Conservation (phyloP, 176 grass and related monocot species). For the Urochloa ruziziensis region DNA sequence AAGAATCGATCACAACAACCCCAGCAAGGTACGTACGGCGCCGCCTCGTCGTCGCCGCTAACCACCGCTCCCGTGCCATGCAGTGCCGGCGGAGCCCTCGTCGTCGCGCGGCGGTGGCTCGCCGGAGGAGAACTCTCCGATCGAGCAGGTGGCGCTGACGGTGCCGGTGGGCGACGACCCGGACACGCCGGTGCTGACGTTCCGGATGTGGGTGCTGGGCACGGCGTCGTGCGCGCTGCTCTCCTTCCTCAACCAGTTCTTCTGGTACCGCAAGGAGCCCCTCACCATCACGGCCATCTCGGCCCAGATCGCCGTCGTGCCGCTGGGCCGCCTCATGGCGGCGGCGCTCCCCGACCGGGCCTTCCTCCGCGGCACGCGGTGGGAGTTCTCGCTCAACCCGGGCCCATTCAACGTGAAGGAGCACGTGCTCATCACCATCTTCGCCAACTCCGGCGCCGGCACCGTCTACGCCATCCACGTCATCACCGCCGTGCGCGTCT, state of each 20-base stretch:
- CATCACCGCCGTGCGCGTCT: slow-evolving; percentile 81
- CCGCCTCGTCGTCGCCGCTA: too few species aligned
- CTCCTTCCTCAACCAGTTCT: slow-evolving; percentile 94
- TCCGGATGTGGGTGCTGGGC: slow-evolving; percentile 95
- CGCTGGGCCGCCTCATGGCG: slow-evolving; percentile 78
- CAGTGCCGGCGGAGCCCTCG: slow-evolving; percentile 9
- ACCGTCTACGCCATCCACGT: slow-evolving; percentile 91
- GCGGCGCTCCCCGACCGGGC: slow-evolving; percentile 13
- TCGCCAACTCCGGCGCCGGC: slow-evolving; percentile 90
- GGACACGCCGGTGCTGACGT: slow-evolving; percentile 63
- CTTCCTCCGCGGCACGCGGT: slow-evolving; percentile 50
- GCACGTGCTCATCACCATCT: slow-evolving; percentile 96
- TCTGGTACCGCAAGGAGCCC: slow-evolving; percentile 97
- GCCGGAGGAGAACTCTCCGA: slow-evolving; percentile 71
- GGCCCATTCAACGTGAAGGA: slow-evolving; percentile 92
- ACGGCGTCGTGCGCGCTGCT: slow-evolving; percentile 71
- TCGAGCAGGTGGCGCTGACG: slow-evolving; percentile 95
- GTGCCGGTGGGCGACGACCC: slow-evolving; percentile 77
- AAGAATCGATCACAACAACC: too few species aligned
- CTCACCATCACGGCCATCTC: slow-evolving; percentile 88
- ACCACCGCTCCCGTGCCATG: background rate
- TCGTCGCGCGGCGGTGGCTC: slow-evolving; percentile 7
- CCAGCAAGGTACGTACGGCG: too few species aligned
- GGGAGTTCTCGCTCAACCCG: slow-evolving; percentile 84
- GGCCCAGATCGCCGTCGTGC: slow-evolving; percentile 90